Evolutionary conservation across 805 yeast species (phyloP).

Genomic region (Saturnispora sanitii): DNA sequence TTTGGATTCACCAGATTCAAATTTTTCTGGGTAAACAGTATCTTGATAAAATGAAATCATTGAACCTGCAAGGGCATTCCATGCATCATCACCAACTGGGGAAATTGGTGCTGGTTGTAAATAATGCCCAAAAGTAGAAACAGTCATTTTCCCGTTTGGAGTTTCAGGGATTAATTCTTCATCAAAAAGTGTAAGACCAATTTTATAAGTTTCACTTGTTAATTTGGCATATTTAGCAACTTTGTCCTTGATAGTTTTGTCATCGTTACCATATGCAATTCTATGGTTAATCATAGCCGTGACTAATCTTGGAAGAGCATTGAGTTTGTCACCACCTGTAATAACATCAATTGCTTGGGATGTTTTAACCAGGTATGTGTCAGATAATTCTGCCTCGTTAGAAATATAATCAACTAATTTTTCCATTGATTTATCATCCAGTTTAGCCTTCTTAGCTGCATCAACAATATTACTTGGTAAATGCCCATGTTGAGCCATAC

Average conservation of each 20-base stretch:
- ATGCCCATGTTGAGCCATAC: constrained; percentile 47
- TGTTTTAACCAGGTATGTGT: constrained; percentile 41
- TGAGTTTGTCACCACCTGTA: constrained; percentile 63
- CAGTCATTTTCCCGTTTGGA: constrained; percentile 19
- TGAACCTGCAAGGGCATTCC: constrained; percentile 54
- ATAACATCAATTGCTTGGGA: constrained; percentile 61
- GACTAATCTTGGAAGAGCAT: constrained; percentile 64
- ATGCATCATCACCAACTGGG: constrained; percentile 34
- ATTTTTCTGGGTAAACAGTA: constrained; percentile 20
- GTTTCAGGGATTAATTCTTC: constrained; percentile 18
- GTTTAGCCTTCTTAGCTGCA: constrained; percentile 8
- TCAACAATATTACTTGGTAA: constrained; percentile 8
- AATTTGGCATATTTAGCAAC: constrained; percentile 23
- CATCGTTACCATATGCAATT: constrained; percentile 39
- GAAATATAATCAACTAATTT: constrained; percentile 25
- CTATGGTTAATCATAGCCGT: constrained; percentile 52
- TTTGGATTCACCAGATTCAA: constrained; percentile 10
- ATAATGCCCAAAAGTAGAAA: constrained; percentile 13
- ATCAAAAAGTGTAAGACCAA: constrained; percentile 30
- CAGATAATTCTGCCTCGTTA: constrained; percentile 15
- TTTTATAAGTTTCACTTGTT: constrained; percentile 28
- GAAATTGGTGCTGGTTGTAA: constrained; percentile 38
- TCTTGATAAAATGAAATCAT: constrained; percentile 55
- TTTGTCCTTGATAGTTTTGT: constrained; percentile 26
- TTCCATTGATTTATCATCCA: constrained; percentile 28